phyloP scores from a whole-genome alignment of 495 filamentous ascomycete genomes.

The Penicillium fimorum region DNA sequence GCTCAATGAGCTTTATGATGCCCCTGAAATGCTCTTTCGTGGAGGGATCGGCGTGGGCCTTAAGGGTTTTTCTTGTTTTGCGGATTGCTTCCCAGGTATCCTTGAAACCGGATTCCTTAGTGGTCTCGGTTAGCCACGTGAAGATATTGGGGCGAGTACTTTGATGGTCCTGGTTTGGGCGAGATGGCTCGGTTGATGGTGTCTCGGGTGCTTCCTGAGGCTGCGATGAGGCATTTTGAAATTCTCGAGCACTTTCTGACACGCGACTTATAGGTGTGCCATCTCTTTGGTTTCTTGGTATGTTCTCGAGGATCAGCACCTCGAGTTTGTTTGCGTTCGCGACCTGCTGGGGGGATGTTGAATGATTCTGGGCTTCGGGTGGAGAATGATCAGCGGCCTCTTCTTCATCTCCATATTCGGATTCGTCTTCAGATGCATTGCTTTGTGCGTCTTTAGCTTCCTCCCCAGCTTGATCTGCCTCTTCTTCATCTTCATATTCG shows the following conservation, averaged over 20 bases:
- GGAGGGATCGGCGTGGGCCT: not conserved
- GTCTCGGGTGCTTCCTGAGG: not conserved
- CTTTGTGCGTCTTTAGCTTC: not conserved
- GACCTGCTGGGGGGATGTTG: not conserved
- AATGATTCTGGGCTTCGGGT: not conserved
- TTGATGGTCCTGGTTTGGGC: not conserved
- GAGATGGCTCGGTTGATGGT: not conserved
- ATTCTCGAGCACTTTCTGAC: not conserved
- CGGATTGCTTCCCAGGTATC: not conserved
- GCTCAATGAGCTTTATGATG: not conserved
- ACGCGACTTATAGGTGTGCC: not conserved
- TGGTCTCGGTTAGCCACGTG: constrained; percentile 1
- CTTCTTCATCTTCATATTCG: not conserved
- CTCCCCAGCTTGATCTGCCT: not conserved
- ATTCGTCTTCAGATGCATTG: not conserved
- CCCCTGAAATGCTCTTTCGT: not conserved
- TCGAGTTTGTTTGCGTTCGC: not conserved
- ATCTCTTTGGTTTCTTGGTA: not conserved
- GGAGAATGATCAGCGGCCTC: too few relatives aligned
- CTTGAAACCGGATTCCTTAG: constrained; percentile 5
- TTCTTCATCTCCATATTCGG: not conserved
- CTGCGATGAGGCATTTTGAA: not conserved
- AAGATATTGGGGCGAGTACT: not conserved
- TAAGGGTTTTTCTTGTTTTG: not conserved
- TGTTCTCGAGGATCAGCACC: not conserved